Base-by-base conservation (phyloP, 768 basidiomycete genomes). In the Russula olivacea region DNA sequence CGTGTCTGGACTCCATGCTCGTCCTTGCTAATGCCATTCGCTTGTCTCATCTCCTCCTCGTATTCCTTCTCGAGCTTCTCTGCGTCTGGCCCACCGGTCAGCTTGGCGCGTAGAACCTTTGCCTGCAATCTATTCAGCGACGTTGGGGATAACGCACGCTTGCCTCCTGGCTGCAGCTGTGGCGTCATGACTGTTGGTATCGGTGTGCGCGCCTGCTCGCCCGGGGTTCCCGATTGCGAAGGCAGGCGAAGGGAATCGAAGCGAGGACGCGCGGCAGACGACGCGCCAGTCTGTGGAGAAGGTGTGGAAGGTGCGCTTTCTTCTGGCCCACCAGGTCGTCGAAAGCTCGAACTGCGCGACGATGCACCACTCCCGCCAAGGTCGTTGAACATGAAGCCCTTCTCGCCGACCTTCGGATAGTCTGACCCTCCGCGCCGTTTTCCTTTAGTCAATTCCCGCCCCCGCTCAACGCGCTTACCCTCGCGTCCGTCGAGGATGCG, bases 121-220 rank as follows among this genome's bases (percentile, higher is more conserved):
- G 96, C 96, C 73, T 99, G 96, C 1, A 99, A 75, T 70, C 86
- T 89, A 73, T 99, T 98, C 51, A 98, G 76, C 17, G 89, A 90
- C 1, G 88, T 87, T 2, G 87, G 86, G 0, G 89, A 89, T 59
- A 90, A 70, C 0, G 80, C 80, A 5, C 86, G 79, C 72, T 76
- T 64, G 71, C 71, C 58, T 38, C 23, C 70, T 58, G 62, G 38
- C 63, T 72, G 79, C 2, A 94, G 36, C 63, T 72, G 79, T 2
- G 94, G 94, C 0, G 92, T 89, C 81, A 98, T 86, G 7, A 94
- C 94, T 2, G 87, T 87, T 0, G 95, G 96, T 57, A 98, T 86
- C 2, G 96, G 93, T 0, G 95, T 97, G 48, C 81, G 85, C 3
- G 82, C 77, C 68, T 84, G 86, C 23, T 79, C 74, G 6, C 84